phyloP scores from a whole-genome alignment of 257 asterid genomes.

The Penstemon eatonii region DNA sequence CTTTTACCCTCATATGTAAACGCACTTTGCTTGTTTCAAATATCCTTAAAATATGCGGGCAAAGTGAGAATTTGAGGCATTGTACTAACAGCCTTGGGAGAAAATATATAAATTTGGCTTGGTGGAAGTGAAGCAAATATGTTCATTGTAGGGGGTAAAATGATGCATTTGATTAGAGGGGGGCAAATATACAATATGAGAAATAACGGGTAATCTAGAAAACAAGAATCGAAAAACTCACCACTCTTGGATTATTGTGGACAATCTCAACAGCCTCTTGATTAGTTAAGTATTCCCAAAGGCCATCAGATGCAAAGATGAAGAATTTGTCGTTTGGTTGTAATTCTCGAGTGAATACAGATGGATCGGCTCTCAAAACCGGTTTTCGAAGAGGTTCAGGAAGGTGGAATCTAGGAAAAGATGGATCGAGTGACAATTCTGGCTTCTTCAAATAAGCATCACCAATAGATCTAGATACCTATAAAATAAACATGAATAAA shows the following conservation, averaged over 20 bases:
- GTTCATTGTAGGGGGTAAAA: no score
- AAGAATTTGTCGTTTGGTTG: slow-evolving; percentile 54
- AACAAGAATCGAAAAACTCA: slow-evolving; percentile 15
- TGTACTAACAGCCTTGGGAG: no score
- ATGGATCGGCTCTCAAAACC: slow-evolving; percentile 66
- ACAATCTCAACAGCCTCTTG: slow-evolving; percentile 75
- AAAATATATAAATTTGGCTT: no score
- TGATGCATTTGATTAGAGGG: no score
- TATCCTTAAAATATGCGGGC: not conserved
- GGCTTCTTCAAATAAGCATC: slow-evolving; percentile 75
- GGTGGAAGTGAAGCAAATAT: no score
- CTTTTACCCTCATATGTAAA: no score
- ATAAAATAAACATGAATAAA: slow-evolving; percentile 1
- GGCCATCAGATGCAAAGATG: slow-evolving; percentile 80
- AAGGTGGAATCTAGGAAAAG: slow-evolving; percentile 46
- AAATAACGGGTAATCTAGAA: not conserved
- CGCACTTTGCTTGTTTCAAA: no score
- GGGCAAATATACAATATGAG: no score
- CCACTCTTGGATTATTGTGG: slow-evolving; percentile 57
- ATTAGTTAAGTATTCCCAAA: slow-evolving; percentile 70
- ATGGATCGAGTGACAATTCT: slow-evolving; percentile 52
- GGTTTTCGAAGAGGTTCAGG: slow-evolving; percentile 52
- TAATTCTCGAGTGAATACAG: slow-evolving; percentile 41
- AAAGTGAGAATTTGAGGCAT: no score
- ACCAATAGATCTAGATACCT: slow-evolving; percentile 81